Base-by-base conservation (phyloP, 2,329 filamentous ascomycete genomes). In the Trichophyton benhamiae region DNA sequence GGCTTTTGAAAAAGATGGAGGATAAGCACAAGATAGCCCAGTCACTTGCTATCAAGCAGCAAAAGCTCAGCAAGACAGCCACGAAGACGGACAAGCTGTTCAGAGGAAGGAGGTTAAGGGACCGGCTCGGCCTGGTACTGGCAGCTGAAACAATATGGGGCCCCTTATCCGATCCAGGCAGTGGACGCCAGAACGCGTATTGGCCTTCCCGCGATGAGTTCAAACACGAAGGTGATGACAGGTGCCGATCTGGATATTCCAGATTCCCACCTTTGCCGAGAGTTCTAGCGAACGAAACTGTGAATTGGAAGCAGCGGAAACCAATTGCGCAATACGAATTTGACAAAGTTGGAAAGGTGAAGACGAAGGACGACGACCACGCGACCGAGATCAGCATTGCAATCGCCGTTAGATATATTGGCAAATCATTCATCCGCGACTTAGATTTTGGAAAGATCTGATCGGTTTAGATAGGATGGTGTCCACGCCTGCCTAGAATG, bases 191-290 rank as follows among this genome's bases (percentile, higher is more conserved):
- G 15, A 58, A 61, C 25, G 69, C 71, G 11, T 65, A 66, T 3
- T 73, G 71, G 71, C 71, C 71, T 6, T 64, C 64, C 15, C 62
- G 61, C 41, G 69, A 69, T 36, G 71, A 73, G 60, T 67, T 70
- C 61, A 69, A 68, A 60, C 67, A 71, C 42, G 71, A 73, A 61
- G 70, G 70, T 7, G 67, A 71, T 20, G 66, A 70, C 60, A 62
- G 71, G 25, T 65, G 63, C 48, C 68, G 66, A 22, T 72, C 70
- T 30, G 66, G 68, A 13, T 71, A 68, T 59, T 65, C 65, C 25
- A 66, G 71, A 11, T 72, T 71, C 58, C 67, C 61, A 15, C 70
- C 69, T 17, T 60, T 72, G 15, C 72, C 72, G n/a, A 65, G 72
- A 38, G 66, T 67, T 1, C 67, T 67, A 4, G 67, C 68, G n/a